phyloP scores from a whole-genome alignment of 2,329 filamentous ascomycete genomes.

The Colletotrichum sojae region DNA sequence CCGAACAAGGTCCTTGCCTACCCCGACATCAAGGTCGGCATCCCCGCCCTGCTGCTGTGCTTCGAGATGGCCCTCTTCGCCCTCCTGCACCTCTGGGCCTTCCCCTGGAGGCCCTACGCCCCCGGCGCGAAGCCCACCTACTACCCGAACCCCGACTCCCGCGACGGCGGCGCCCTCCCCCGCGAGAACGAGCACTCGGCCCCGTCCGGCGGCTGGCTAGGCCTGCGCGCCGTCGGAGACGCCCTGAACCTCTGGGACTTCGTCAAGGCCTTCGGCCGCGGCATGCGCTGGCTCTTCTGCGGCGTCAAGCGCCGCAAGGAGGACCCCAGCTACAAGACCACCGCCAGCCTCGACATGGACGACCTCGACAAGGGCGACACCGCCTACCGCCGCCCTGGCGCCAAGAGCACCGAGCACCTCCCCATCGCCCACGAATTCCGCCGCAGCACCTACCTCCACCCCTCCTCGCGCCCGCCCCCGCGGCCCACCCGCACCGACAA shows the following conservation, averaged over 20 bases:
- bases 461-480: constrained; percentile 41
- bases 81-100: constrained; percentile 85
- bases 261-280: constrained; percentile 82
- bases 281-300: constrained; percentile 85
- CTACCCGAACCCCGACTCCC: constrained; percentile 61
- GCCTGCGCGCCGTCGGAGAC: constrained; percentile 76
- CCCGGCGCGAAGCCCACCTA: constrained; percentile 59
- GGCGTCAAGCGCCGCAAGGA: constrained; percentile 74
- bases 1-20: constrained; percentile 74
- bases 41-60: constrained; percentile 83
- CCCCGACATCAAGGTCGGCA: constrained; percentile 84
- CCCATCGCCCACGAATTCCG: constrained; percentile 57
- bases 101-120: constrained; percentile 81
- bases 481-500: constrained; percentile 44
- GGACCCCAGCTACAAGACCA: constrained; percentile 65
- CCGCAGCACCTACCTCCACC: constrained; percentile 46
- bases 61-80: constrained; percentile 89
- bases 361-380: constrained; percentile 50
- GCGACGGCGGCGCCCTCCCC: constrained; percentile 56
- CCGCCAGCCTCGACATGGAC: constrained; percentile 54
- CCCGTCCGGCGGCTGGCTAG: constrained; percentile 76
- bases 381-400: constrained; percentile 45
- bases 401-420: constrained; percentile 55
- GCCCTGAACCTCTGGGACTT: constrained; percentile 88
- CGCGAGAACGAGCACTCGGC: constrained; percentile 59